Evolutionary conservation across 148 eudicot species (phyloP).

Genomic region (Rhododendron molle): DNA sequence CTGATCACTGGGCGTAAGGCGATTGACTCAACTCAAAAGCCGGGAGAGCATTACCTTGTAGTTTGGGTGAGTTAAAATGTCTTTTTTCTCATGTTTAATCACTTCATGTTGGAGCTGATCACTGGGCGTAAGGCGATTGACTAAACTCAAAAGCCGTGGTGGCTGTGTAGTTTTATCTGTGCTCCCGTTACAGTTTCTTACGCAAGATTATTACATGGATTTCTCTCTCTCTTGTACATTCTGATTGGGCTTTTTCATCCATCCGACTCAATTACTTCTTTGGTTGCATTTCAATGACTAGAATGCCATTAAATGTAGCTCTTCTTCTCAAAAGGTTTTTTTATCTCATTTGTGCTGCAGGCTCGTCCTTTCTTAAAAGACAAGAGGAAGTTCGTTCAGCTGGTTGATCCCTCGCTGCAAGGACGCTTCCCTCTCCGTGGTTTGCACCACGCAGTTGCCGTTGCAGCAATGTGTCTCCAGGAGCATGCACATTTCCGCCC

Average conservation of each 20-base stretch:
- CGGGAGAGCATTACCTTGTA: conserved; percentile 54
- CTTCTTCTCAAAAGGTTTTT: background rate
- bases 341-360: conserved; percentile 39
- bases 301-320: background rate
- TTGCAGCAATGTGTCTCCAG: conserved; percentile 64
- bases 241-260: background rate
- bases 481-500: conserved; percentile 62
- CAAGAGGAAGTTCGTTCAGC: conserved; percentile 38
- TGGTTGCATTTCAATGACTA: background rate
- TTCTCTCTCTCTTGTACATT: background rate
- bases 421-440: conserved; percentile 48
- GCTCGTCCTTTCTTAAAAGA: conserved; percentile 50
- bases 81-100: background rate
- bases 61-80: conserved; percentile 57
- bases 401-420: conserved; percentile 61
- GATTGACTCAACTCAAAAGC: conserved; percentile 36
- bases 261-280: background rate
- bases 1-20: conserved; percentile 75
- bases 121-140: too few species aligned
- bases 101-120: too few species aligned
- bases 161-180: background rate
- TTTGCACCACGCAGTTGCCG: conserved; percentile 52
- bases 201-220: background rate
- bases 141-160: too few species aligned
- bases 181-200: background rate